Evolutionary conservation across 495 filamentous ascomycete species (phyloP).

Genomic region (Aspergillus baeticus): DNA sequence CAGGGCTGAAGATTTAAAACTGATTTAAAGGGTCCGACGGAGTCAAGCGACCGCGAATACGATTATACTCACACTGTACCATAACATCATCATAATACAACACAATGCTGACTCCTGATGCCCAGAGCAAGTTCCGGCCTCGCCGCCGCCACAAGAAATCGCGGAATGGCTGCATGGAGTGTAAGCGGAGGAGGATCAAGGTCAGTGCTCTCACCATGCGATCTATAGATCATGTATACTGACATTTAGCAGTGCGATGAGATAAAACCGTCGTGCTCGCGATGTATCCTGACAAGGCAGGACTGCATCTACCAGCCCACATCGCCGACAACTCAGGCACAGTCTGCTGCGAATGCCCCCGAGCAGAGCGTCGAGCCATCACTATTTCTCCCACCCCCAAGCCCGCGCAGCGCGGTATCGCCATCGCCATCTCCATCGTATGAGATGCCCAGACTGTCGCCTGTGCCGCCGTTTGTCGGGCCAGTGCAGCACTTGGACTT

Average conservation of each 20-base stretch:
- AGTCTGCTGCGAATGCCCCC: not conserved
- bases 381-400: not conserved
- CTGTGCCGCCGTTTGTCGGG: not conserved
- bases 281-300: not conserved
- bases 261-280: conserved; percentile 1
- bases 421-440: not conserved
- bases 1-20: too few species aligned
- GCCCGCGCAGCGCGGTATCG: not conserved
- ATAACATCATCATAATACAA: too few species aligned
- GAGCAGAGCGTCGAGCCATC: not conserved
- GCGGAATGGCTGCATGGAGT: conserved; percentile 2
- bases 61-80: too few species aligned
- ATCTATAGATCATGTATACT: too few species aligned
- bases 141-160: not conserved
- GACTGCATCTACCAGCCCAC: not conserved
- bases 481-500: not conserved
- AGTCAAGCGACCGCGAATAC: too few species aligned
- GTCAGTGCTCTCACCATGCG: not conserved
- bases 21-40: too few species aligned
- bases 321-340: not conserved
- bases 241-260: not conserved
- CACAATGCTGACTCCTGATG: not conserved
- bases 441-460: not conserved
- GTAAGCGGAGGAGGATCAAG: conserved; percentile 1
- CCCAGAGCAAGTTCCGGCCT: not conserved